Percentiles rank a stretch among this genome's conserved stretches.
phyloP scores from a whole-genome alignment of 129 eudicot species.

The Escallonia rubra region DNA sequence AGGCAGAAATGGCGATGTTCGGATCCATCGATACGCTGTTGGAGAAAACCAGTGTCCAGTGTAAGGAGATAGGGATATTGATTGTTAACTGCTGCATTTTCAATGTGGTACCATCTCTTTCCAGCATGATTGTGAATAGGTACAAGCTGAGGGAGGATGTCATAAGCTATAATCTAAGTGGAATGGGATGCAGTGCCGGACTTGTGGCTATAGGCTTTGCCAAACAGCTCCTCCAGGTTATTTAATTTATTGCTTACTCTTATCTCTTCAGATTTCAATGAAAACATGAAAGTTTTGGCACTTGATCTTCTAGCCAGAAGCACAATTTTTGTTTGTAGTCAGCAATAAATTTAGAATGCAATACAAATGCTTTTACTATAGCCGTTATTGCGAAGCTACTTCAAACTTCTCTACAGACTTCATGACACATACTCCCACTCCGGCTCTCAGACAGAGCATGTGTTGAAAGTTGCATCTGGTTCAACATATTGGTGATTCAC shows the following conservation, averaged over 20 bases:
- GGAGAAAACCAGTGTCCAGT: conserved; percentile 33
- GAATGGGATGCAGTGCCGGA: conserved; percentile 72
- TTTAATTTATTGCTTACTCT: not conserved
- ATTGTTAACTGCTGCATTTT: conserved; percentile 45
- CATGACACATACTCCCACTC: not conserved
- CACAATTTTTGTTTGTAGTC: not conserved
- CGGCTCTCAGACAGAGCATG: not conserved
- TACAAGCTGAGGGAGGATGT: conserved; percentile 50
- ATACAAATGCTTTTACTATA: not conserved
- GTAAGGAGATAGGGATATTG: conserved; percentile 49
- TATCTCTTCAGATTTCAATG: not conserved
- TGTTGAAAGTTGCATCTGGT: not conserved
- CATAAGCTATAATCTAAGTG: conserved; percentile 43
- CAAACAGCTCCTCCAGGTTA: conserved; percentile 53
- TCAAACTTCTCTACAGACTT: not conserved
- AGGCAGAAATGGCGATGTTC: conserved; percentile 47
- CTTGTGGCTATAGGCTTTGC: conserved; percentile 46
- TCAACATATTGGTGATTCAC: not conserved
- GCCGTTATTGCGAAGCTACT: too few relatives aligned
- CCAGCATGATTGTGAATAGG: conserved; percentile 45
- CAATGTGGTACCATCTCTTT: conserved; percentile 45
- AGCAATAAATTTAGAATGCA: not conserved
- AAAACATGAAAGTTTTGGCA: not conserved
- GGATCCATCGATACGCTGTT: conserved; percentile 52
- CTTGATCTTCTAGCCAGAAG: not conserved